Percentiles rank a stretch among this genome's conserved stretches.
Evolutionary conservation across 1,139 yeast genomes (phyloP).

Genomic region (Geotrichum klebahnii): DNA sequence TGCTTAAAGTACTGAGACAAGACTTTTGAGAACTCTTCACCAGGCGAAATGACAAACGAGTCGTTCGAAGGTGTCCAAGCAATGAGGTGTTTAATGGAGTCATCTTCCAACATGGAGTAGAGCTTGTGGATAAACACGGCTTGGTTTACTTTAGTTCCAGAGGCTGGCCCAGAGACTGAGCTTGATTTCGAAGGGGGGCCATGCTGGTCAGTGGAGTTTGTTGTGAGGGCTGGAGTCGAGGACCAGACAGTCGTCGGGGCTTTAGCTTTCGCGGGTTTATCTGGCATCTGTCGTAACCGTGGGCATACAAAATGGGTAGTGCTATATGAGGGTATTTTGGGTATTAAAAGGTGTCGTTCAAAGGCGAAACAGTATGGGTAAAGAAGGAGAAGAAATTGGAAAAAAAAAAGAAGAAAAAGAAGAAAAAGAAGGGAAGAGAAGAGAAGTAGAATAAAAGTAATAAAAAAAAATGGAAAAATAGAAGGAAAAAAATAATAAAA

Average conservation of each 20-base stretch:
- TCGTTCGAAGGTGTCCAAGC: slow-evolving; percentile 73
- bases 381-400: slow-evolving; percentile 4
- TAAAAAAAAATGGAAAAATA: slow-evolving; percentile 24
- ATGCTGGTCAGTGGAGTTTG: not conserved
- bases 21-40: slow-evolving; percentile 49
- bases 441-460: slow-evolving; percentile 21
- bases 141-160: slow-evolving; percentile 40
- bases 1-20: slow-evolving; percentile 92
- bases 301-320: not conserved
- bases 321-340: not conserved
- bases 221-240: not conserved
- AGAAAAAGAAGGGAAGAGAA: slow-evolving; percentile 17
- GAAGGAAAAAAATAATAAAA: slow-evolving; percentile 20
- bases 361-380: not conserved
- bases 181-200: too few species aligned
- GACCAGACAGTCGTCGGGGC: slow-evolving; percentile 3
- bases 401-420: slow-evolving; percentile 14
- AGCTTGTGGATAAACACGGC: slow-evolving; percentile 60
- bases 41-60: slow-evolving; percentile 42
- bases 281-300: slow-evolving; percentile 5
- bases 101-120: slow-evolving; percentile 57
- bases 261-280: slow-evolving; percentile 9
- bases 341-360: not conserved
- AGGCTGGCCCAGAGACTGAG: too few species aligned
- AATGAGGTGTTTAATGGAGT: slow-evolving; percentile 50